Evolutionary conservation across 768 basidiomycete species (phyloP).

Genomic region (Sutorius australiensis): DNA sequence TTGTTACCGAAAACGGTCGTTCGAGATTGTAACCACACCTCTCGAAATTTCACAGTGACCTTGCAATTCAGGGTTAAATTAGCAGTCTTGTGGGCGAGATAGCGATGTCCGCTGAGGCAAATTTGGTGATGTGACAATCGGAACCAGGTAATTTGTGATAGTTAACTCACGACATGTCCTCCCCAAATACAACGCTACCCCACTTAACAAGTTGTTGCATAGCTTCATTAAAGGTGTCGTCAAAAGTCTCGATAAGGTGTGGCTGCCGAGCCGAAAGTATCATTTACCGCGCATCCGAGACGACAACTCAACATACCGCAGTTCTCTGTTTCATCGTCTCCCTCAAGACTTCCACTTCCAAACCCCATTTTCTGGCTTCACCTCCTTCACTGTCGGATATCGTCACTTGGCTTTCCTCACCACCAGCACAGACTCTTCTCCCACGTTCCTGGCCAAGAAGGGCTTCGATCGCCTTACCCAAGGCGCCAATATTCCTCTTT

Average conservation of each 20-base stretch:
- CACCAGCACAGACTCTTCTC: conserved; percentile 58
- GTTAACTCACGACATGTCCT: conserved; percentile 57
- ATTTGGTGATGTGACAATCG: conserved; percentile 21
- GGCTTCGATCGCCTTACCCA: conserved; percentile 71
- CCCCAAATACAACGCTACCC: conserved; percentile 66
- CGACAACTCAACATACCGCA: conserved; percentile 39
- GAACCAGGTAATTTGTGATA: conserved; percentile 24
- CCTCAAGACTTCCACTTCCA: conserved; percentile 55
- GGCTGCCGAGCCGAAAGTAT: conserved; percentile 39
- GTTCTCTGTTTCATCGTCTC: conserved; percentile 56
- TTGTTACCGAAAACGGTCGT: conserved; percentile 55
- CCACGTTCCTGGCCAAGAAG: conserved; percentile 63
- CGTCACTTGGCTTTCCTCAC: conserved; percentile 25
- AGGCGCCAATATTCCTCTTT: conserved; percentile 65
- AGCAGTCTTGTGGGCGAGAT: conserved; percentile 69
- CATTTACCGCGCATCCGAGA: conserved; percentile 12
- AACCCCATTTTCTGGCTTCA: conserved; percentile 76
- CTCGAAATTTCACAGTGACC: conserved; percentile 60
- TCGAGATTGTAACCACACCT: conserved; percentile 68
- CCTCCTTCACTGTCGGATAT: conserved; percentile 50
- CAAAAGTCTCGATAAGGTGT: conserved; percentile 53
- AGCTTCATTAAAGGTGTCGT: conserved; percentile 75
- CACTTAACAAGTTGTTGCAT: conserved; percentile 72
- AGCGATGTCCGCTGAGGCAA: conserved; percentile 58
- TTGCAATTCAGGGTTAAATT: conserved; percentile 65